Evolutionary conservation across 2,329 filamentous ascomycete species (phyloP).

Genomic region (Colletotrichum limetticola): DNA sequence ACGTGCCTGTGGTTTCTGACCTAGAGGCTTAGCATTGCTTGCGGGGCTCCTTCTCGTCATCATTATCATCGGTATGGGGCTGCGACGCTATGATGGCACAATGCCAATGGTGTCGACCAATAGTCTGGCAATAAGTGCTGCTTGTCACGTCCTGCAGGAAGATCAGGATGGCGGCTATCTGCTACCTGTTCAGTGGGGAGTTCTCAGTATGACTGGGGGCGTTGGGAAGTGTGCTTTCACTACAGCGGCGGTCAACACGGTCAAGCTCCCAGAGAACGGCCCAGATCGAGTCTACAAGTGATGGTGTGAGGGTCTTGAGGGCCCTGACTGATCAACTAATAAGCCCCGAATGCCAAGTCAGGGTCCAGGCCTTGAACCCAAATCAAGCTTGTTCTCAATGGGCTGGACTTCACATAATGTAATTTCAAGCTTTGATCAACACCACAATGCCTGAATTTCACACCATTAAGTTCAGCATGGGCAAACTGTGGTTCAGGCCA

Average conservation of each 20-base stretch:
- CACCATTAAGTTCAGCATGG: too few species aligned
- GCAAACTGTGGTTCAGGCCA: too few species aligned
- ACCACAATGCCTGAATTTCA: too few species aligned
- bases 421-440: too few species aligned
- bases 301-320: neutral
- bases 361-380: neutral
- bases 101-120: constrained; percentile 41
- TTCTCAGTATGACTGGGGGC: neutral
- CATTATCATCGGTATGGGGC: constrained; percentile 37
- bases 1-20: neutral
- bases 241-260: neutral
- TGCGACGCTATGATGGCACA: constrained; percentile 42
- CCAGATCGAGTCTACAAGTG: neutral
- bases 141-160: constrained; percentile 1
- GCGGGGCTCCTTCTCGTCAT: constrained; percentile 27
- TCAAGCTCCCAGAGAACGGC: neutral
- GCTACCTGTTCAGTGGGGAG: neutral
- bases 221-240: constrained; percentile 5
- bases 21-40: constrained; percentile 32
- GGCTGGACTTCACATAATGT: neutral
- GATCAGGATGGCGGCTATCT: neutral
- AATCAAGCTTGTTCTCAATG: neutral
- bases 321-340: neutral
- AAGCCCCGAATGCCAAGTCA: neutral
- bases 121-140: constrained; percentile 3